Percentiles rank a stretch among this genome's conserved stretches.
Evolutionary conservation across 805 yeast species (phyloP).

Genomic region (Sungouiella blattae): DNA sequence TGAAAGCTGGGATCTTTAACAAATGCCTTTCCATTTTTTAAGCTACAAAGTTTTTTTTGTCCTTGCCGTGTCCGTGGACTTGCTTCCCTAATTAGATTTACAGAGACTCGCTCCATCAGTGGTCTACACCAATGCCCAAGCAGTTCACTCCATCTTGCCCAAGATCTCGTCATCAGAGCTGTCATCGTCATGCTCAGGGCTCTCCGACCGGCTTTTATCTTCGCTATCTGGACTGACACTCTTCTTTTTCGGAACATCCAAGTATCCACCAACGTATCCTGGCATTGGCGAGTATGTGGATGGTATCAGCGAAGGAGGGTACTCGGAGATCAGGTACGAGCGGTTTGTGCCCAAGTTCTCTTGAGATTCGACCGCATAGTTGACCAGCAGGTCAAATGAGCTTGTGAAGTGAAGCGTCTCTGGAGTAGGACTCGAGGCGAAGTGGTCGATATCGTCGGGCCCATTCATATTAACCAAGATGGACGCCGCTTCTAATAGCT

Average conservation of each 20-base stretch:
- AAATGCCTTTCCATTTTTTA: no score
- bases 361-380: background rate
- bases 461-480: constrained; percentile 75
- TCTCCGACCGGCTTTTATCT: no score
- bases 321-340: constrained; percentile 42
- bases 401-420: constrained; percentile 3
- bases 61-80: no score
- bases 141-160: constrained; percentile 17
- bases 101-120: no score
- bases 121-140: no score
- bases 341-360: constrained; percentile 12
- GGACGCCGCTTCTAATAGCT: constrained; percentile 72
- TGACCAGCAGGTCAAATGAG: background rate
- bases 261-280: constrained; percentile 18
- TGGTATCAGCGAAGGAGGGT: constrained; percentile 35
- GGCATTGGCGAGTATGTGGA: constrained; percentile 18
- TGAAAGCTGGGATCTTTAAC: no score
- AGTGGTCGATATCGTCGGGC: constrained; percentile 9
- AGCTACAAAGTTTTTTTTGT: no score
- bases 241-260: constrained; percentile 13
- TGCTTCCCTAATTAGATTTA: no score
- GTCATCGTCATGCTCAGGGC: constrained; percentile 2
- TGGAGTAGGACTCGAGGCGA: constrained; percentile 6
- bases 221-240: no score
- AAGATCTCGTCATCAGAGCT: constrained; percentile 13